Base-by-base conservation (phyloP, 805 yeast genomes). In the Kazachstania psychrophila region DNA sequence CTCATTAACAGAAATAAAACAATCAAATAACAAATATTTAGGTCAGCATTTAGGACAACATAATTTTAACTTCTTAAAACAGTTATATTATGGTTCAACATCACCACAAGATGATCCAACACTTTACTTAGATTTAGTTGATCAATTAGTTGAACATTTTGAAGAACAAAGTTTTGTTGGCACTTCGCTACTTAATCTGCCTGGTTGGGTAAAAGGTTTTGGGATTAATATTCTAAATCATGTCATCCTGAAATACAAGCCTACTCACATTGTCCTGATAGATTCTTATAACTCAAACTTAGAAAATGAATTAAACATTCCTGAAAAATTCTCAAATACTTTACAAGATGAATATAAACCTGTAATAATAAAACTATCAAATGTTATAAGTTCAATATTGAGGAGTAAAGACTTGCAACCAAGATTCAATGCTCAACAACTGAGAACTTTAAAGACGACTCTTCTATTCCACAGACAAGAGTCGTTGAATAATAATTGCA, bases 141-240 rank as follows among this genome's bases (percentile, higher is more conserved):
- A 56, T 24, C 52, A 64, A 3, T 56, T 84, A 14, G 52, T 71
- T 7, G 38, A 41, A 22, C 23, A 24, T 25, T 47, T 49, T 35
- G 46, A 51, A 2, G 51, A 52, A 11, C 71, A 59, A 22, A 47
- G 45, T 22, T 45, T 47, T 17, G 56, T 59, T 38, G 64, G 64
- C 0, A 45, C 62, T 37, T 58, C 86, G 3, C 55, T 87, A 1
- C 68, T 88, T 4, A 87, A 87, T 49, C 73, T 88, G 1, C 89
- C 96, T 0, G 95, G 95, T 0, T 87, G 95, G 95, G 72, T 86
- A 22, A 83, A 82, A 56, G 96, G 96, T 0, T 76, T 75, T 43
- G 96, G 96, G 0, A 65, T 78, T 12, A 79, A 75, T 33, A 59
- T 87, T 7, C 63, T 83, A n/a, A 64, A 58, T 12, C 61, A 66